Conservation (phyloP, 2,329 filamentous ascomycete species). For the Venturia asperata region DNA sequence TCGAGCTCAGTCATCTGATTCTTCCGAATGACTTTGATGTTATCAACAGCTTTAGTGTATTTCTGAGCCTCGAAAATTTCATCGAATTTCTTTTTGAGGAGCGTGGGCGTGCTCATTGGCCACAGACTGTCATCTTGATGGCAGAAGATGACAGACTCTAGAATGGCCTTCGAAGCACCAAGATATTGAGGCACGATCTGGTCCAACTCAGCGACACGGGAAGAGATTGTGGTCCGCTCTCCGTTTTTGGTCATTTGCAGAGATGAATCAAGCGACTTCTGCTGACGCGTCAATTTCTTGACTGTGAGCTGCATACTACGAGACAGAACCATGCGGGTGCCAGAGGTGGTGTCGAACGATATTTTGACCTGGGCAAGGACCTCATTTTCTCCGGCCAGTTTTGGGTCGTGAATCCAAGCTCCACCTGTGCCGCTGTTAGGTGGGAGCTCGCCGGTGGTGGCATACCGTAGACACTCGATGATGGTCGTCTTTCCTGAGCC, state of each 20-base stretch:
- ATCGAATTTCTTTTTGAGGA: constrained; percentile 89
- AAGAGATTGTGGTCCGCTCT: constrained; percentile 71
- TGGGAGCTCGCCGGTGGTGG: constrained; percentile 86
- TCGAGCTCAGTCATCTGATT: constrained; percentile 69
- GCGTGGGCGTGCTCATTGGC: constrained; percentile 83
- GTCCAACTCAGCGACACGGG: constrained; percentile 73
- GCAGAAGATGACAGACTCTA: constrained; percentile 96
- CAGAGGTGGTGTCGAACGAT: constrained; percentile 71
- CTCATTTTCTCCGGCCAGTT: constrained; percentile 79
- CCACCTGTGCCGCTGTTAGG: constrained; percentile 81
- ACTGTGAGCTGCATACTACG: constrained; percentile 79
- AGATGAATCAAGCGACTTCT: constrained; percentile 79
- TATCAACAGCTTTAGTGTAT: constrained; percentile 95
- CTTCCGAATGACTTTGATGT: constrained; percentile 81
- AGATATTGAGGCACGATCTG: constrained; percentile 76
- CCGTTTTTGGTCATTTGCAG: constrained; percentile 70
- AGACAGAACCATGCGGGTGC: constrained; percentile 72
- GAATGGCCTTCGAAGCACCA: constrained; percentile 80
- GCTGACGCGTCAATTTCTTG: constrained; percentile 67
- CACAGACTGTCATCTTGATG: constrained; percentile 97
- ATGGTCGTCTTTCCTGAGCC: constrained; percentile 98
- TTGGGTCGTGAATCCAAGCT: constrained; percentile 96
- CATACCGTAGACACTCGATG: constrained; percentile 98
- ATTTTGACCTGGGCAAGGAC: constrained; percentile 88
- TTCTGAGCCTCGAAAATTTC: constrained; percentile 96